Conservation (phyloP, 2,329 filamentous ascomycete genomes). For the Epicoccum nigrum region DNA sequence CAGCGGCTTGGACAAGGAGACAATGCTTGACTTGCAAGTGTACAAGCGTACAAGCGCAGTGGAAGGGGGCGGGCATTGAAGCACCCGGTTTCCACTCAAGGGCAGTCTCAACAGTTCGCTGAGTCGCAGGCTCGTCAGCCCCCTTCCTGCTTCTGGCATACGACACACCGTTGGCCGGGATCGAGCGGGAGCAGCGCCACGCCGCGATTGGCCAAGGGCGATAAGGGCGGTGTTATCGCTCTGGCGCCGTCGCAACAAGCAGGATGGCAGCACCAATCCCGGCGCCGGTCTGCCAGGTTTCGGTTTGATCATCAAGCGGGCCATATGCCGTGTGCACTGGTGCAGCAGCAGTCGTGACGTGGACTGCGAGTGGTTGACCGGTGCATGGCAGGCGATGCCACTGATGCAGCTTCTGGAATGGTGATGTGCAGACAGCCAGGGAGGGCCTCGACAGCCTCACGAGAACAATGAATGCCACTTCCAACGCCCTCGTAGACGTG, state of each 20-base stretch:
- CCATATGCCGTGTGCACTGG: constrained; percentile 17
- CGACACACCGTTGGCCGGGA: constrained; percentile 37
- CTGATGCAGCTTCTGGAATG: constrained; percentile 10
- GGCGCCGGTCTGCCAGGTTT: constrained; percentile 27
- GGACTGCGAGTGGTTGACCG: constrained; percentile 10
- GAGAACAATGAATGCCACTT: constrained; percentile 2
- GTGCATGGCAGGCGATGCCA: constrained; percentile 3
- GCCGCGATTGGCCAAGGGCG: constrained; percentile 29
- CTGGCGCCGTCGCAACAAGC: constrained; percentile 28
- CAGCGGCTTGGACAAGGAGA: constrained; percentile 12
- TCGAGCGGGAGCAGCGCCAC: constrained; percentile 31
- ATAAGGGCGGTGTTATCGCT: constrained; percentile 31
- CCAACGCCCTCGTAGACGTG: background rate
- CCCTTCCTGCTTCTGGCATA: constrained; percentile 27
- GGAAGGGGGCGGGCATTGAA: constrained; percentile 18
- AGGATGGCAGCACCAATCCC: constrained; percentile 28
- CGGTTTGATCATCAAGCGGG: constrained; percentile 40
- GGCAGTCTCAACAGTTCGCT: constrained; percentile 33
- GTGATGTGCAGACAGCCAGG: constrained; percentile 9
- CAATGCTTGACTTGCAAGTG: constrained; percentile 16
- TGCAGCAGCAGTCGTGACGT: constrained; percentile 32
- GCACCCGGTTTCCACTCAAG: constrained; percentile 22
- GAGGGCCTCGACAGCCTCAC: background rate
- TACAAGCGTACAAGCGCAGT: constrained; percentile 16
- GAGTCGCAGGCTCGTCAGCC: constrained; percentile 24